Base-by-base conservation (phyloP, 352 stramenopile genomes). In the Phytophthora constricta region DNA sequence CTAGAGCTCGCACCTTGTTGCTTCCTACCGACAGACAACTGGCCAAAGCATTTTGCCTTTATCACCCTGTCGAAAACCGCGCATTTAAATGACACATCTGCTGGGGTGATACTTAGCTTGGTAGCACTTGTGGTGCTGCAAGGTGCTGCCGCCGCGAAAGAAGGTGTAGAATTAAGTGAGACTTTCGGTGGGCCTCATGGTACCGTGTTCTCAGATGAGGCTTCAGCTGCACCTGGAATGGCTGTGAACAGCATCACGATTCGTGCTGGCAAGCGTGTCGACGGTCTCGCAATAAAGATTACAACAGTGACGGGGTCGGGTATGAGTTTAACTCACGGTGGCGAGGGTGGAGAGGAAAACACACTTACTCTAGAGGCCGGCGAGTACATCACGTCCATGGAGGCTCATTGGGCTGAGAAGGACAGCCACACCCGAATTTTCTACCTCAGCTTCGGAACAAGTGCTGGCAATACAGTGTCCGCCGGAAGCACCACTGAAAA, bases 101-200 rank as follows among this genome's bases (percentile, higher is more conserved):
- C 14, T n/a, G 41, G 41, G 19, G 17, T 47, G 11, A 20, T 47
- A 17, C 41, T 47, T 5, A 17, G 17, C 14, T 7, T 47, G 13
- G 3, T 47, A 23, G 41, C 41, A 20, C 9, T 47, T 47, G 17
- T 20, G 16, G 16, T 47, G 9, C 22, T 47, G 9, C 17, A 47
- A 11, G n/a, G 19, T 10, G 41, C 22, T 47, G 41, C 4, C 19
- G 41, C 41, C 7, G 16, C 4, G 41, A 47, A 47, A 47, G 41
- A 47, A 25, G 41, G 41, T 3, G 41, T 47, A 7, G 16, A 52
- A 34, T 42, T 66, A 7, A 66, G 58, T n/a, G 58, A 66, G 28
- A 27, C 27, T 7, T 66, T 53, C 10, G 58, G 58, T 33, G 58
- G 58, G 1, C 58, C 58, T 26, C 58, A 66, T 14, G 39, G 58